A percentile compares a stretch with the other conserved stretches of the same genome.
These are phyloP conservation scores for Helichrysum umbraculigerum DNA, from an alignment of 129 eudicot genomes.

Conservation along the genomic window DNA sequence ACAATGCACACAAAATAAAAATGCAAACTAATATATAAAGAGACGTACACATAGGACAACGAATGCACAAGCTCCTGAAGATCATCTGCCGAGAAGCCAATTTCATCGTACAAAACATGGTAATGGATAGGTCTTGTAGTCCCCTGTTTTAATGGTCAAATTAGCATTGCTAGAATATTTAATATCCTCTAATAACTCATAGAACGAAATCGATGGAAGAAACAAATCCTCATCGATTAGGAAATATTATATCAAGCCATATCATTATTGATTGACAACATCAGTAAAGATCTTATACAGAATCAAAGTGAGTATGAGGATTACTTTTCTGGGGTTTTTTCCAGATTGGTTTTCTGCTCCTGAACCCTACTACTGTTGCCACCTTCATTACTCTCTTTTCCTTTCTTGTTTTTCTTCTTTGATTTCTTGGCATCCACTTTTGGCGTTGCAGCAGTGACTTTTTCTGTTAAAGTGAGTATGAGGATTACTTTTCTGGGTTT, in stretches of 20 bases:
- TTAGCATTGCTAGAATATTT: background rate
- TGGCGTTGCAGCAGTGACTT: constrained; percentile 30
- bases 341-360: constrained; percentile 34
- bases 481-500: no score
- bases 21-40: background rate
- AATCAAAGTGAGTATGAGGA: no score
- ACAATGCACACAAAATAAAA: background rate
- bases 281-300: no score
- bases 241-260: no score
- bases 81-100: constrained; percentile 74
- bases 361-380: constrained; percentile 19
- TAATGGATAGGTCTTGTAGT: constrained; percentile 84
- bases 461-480: no score
- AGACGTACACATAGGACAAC: constrained; percentile 73
- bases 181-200: background rate
- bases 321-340: constrained; percentile 46
- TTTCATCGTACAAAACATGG: constrained; percentile 70
- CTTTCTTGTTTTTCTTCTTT: constrained; percentile 68
- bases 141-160: constrained; percentile 48
- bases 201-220: no score
- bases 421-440: constrained; percentile 42
- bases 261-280: no score
- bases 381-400: constrained; percentile 32
- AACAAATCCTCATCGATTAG: no score
- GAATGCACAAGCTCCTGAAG: constrained; percentile 76